These are phyloP conservation scores for Hypericum perforatum DNA, from an alignment of 345 rosid species.

Conservation along the genomic window DNA sequence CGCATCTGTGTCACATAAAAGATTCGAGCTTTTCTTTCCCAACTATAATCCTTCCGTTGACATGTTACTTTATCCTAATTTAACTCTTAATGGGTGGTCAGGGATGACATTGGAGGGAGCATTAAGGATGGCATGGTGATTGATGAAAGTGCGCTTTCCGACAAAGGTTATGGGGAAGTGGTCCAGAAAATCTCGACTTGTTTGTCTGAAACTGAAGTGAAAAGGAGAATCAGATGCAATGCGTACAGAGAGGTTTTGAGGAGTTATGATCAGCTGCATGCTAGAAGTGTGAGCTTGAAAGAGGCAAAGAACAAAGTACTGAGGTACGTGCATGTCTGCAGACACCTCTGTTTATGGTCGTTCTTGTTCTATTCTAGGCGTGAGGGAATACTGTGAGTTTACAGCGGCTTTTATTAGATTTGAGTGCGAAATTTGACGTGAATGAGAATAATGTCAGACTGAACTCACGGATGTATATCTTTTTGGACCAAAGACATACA, in stretches of 20 bases:
- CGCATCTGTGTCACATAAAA: no score
- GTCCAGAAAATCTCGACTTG: slow-evolving; percentile 6
- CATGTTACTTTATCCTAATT: background rate
- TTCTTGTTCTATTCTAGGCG: no score
- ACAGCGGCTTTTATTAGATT: no score
- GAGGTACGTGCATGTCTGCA: slow-evolving; percentile 27
- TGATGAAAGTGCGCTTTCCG: background rate
- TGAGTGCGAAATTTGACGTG: no score
- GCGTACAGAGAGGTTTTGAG: slow-evolving; percentile 34
- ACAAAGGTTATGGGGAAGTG: slow-evolving; percentile 13
- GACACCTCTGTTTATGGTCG: no score
- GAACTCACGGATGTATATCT: no score
- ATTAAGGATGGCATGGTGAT: slow-evolving; percentile 4
- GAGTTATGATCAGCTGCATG: slow-evolving; percentile 26
- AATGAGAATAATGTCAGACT: no score
- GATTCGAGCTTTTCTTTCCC: no score
- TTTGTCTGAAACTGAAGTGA: slow-evolving; percentile 17
- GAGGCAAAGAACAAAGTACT: slow-evolving; percentile 32
- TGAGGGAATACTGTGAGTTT: no score
- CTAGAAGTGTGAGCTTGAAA: slow-evolving; percentile 20
- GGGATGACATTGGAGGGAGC: slow-evolving; percentile 14
- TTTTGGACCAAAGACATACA: no score
- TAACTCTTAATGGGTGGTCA: slow-evolving; percentile 5
- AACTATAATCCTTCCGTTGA: background rate
- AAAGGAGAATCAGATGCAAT: slow-evolving; percentile 22